Base-by-base conservation (phyloP, 345 rosid species). In the Moricandia arvensis region DNA sequence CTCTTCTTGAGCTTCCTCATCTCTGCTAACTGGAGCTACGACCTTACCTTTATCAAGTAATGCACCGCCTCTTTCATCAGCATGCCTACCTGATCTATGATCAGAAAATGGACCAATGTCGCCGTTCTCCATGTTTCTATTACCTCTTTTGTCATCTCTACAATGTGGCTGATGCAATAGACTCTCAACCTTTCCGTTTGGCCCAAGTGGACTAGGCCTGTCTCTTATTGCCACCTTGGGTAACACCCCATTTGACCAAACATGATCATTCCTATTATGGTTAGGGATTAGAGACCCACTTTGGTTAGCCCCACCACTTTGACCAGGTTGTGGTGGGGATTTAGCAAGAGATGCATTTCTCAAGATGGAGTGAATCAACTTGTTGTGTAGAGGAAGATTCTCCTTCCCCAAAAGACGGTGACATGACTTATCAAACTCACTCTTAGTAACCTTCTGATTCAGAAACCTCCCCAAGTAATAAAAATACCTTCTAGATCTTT, bases 311-410 rank as follows among this genome's bases (percentile, higher is more conserved):
- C n/a, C 29, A 27, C 29, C 29, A 27, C 29, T 27, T 27, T 27
- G 88, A 30, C 86, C 82, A 10, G 74, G 38, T 17, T 97, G 96
- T 1, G 99, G 97, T 1, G 88, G 89, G 7, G 81, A 80, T 76
- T 86, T 88, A 18, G 90, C 91, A 34, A 85, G 89, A 78, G 87
- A 85, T 13, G 93, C 93, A 80, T 91, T 96, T 76, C 84, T 96
- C 88, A 96, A 80, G 60, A 96, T 87, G 2, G 96, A 83, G 9
- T 84, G 81, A 70, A 96, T 84, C 78, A 96, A 83, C 85, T 84
- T 91, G 83, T 96, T 96, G 79, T 96, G 99, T 68, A 96, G 85
- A 0, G 90, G 81, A 17, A 96, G 87, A 86, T 89, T 91, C 80
- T 96, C 99, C 75, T 89, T 88, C 63, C 99, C 99, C 58, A 96